Evolutionary conservation across 805 yeast species (phyloP), one percentile per base, ranked within the genome.

Genomic region (Cyberlindnera veronae): DNA sequence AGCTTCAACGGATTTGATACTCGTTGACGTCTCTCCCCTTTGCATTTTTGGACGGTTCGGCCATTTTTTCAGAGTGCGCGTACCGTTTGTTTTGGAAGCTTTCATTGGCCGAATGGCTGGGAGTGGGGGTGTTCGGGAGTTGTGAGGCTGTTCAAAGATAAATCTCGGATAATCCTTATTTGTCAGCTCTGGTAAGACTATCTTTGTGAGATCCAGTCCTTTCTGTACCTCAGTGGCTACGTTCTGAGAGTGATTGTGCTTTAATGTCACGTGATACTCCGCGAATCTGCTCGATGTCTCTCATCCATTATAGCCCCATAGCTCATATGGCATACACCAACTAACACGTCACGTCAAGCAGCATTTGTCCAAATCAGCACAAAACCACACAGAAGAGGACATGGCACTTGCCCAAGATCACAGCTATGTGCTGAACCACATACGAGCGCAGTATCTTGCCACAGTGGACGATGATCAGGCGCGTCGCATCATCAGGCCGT

Each of bases 391-490:
- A 15, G 18, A 5, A 18, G 13, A n/a, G n/a, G 15, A 19, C 9
- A 56, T 57, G 60, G 34, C 54, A 3, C 44, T 50, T 6, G 35
- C 48, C 5, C 49, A 41, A 36, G 45, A 43, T 14, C 23, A 29
- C 4, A 41, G 39, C 4, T 24, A 28, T 20, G 37, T 47, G 3
- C 14, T 57, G 34, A 57, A 54, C 38, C 44, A 44, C 6, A 36
- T 57, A 4, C 40, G 61, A 17, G 42, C 50, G 5, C 55, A 48
- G 36, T 57, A 48, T 32, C 48, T 57, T 3, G 14, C 32, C 1
- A 26, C 33, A 1, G 44, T 34, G 3, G 57, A 53, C 18, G 51
- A 49, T 8, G 61, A 57, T 10, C 60, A 54, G 41, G 41, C 54
- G 11, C 44, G 34, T 13, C 38, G 61, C 13, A 41, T 54, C 13